Percentiles rank a stretch among this genome's conserved stretches.
phyloP scores from a whole-genome alignment of 2,329 filamentous ascomycete genomes.

The Monilinia laxa region DNA sequence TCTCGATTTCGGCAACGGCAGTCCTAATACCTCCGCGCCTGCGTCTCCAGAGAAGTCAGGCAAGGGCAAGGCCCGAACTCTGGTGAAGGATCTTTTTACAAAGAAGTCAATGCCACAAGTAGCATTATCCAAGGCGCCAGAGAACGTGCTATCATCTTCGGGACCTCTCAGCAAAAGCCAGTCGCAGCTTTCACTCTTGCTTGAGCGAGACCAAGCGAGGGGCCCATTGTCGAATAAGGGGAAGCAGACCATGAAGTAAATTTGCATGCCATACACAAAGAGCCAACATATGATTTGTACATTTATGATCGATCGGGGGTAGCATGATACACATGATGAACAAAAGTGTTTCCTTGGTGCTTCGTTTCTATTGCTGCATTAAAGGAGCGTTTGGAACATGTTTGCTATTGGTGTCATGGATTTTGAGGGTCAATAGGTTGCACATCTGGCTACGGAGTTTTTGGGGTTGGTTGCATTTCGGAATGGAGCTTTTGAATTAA shows the following conservation, averaged over 20 bases:
- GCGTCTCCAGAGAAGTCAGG: conserved; percentile 3
- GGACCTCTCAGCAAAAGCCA: conserved; percentile 55
- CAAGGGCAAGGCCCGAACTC: conserved; percentile 32
- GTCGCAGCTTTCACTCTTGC: conserved; percentile 58
- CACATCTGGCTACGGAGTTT: conserved; percentile 20
- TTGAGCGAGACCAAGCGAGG: conserved; percentile 53
- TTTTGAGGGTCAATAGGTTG: conserved; percentile 16
- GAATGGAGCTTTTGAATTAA: conserved; percentile 21
- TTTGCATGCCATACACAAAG: conserved; percentile 7
- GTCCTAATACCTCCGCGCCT: neutral
- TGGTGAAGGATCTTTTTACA: conserved; percentile 34
- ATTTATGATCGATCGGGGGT: conserved; percentile 9
- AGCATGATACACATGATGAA: conserved; percentile 17
- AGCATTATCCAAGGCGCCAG: conserved; percentile 13
- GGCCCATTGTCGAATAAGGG: conserved; percentile 25
- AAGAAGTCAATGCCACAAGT: conserved; percentile 32
- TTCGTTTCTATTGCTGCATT: conserved; percentile 16
- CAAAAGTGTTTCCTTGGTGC: conserved; percentile 20
- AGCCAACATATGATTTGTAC: conserved; percentile 16
- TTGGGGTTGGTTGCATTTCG: conserved; percentile 19
- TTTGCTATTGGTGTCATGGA: conserved; percentile 18
- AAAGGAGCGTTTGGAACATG: conserved; percentile 17
- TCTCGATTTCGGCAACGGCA: conserved; percentile 28
- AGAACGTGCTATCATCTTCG: conserved; percentile 29
- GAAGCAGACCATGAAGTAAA: conserved; percentile 15